A percentile compares a stretch with the other conserved stretches of the same genome.
These are phyloP conservation scores for Xylaria sp. DNA, from an alignment of 2,329 filamentous ascomycete species.

Conservation along the genomic window DNA sequence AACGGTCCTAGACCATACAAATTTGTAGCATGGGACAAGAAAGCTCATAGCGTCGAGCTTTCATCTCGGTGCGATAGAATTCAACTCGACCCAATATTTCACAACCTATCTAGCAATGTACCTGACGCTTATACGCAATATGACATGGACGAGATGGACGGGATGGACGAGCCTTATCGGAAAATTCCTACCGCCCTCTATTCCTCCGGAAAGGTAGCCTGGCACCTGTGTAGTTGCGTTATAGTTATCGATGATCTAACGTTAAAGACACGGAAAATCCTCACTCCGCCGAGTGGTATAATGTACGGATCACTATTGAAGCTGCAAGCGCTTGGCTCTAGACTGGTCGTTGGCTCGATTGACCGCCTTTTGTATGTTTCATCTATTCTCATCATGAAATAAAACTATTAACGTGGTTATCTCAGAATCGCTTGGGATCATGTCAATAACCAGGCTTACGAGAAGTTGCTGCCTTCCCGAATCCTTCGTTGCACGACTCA, in stretches of 20 bases:
- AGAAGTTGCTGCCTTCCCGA: slow-evolving; percentile 38
- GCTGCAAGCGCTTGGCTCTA: slow-evolving; percentile 40
- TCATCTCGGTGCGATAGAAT: too few species aligned
- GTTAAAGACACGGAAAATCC: slow-evolving; percentile 38
- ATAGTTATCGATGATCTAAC: slow-evolving; percentile 40
- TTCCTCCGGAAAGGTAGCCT: slow-evolving; percentile 41
- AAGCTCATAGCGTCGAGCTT: not conserved
- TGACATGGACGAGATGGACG: too few species aligned
- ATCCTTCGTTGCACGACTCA: slow-evolving; percentile 30
- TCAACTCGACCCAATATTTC: slow-evolving; percentile 24
- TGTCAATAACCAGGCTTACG: slow-evolving; percentile 28
- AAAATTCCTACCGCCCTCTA: slow-evolving; percentile 29
- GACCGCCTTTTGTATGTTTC: slow-evolving; percentile 38
- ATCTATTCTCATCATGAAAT: not conserved
- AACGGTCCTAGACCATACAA: too few species aligned
- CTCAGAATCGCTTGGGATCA: slow-evolving; percentile 45
- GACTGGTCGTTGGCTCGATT: slow-evolving; percentile 37
- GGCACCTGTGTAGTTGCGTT: slow-evolving; percentile 15
- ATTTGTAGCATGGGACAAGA: not conserved
- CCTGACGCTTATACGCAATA: slow-evolving; percentile 2
- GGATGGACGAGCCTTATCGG: not conserved
- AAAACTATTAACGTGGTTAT: slow-evolving; percentile 25
- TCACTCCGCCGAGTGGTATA: slow-evolving; percentile 33
- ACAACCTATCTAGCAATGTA: not conserved
- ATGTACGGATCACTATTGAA: slow-evolving; percentile 23